Base-by-base conservation (phyloP, 75 land plant species). In the Larix kaempferi region DNA sequence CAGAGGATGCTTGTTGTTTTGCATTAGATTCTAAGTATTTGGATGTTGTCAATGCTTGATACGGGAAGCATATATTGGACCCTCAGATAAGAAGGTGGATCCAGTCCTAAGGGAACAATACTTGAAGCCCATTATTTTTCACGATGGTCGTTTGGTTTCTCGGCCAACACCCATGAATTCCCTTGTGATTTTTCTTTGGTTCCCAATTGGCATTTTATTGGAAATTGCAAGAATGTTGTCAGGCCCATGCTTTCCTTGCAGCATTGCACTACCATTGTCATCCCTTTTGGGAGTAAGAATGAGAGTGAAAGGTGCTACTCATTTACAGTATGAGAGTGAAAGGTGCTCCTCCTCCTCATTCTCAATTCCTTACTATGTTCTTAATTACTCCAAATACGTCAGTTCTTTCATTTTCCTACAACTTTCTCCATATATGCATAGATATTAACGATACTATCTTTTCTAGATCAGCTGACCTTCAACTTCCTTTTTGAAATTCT, bases 61-160 rank as follows among this genome's bases (percentile, higher is more conserved):
- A 22, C 83, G 76, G 85, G 86, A 86, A 76, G 82, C 82, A 14
- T 86, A 83, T 72, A 29, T 79, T 27, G 82, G 78, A 15, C 71
- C 80, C 57, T n/a, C 33, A 25, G 21, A 39, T 57, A 74, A 57
- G 57, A 41, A 8, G 19, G 66, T 66, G 41, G 58, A 73, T 12
- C 78, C 75, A 0, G 88, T 94, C 1, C 88, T 92, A 21, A 86
- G 83, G 57, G 71, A 80, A 3, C 73, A 79, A 29, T 92, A 90
- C 74, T 82, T 86, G 2, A 88, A 88, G 67, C 93, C 97, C 6
- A 27, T 93, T 22, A 78, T 94, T 74, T 94, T 94, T 80, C 96
- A 94, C 64, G 96, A 94, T 56, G 90, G 96, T 0, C 78, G 96
- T 58, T 72, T 94, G 67, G 92, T 87, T n/a, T 41, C 72, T 6